These are phyloP conservation scores for Amanita exitialis DNA, from an alignment of 768 basidiomycete species.

Conservation along the genomic window DNA sequence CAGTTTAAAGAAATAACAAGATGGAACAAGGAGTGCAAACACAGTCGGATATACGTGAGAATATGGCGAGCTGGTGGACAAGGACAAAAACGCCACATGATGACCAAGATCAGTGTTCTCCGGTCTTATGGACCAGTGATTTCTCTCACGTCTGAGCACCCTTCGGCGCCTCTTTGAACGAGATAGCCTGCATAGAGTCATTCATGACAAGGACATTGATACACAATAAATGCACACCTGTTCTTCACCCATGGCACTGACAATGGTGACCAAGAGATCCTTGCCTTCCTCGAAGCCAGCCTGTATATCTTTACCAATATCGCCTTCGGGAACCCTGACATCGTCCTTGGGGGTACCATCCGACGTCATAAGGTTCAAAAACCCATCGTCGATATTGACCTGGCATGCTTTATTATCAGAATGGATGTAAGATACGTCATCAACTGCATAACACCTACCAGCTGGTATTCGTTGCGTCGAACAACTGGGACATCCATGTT, in stretches of 20 bases:
- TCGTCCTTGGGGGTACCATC: conserved; percentile 87
- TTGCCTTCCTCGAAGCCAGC: conserved; percentile 74
- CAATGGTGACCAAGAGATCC: conserved; percentile 79
- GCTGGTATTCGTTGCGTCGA: conserved; percentile 77
- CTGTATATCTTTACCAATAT: conserved; percentile 66
- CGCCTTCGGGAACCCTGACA: conserved; percentile 84
- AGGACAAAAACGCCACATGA: conserved; percentile 1
- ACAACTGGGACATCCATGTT: conserved; percentile 99
- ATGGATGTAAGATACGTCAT: conserved; percentile 3
- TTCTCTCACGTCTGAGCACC: conserved; percentile 19
- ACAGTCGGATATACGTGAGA: conserved; percentile 1
- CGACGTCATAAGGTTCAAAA: conserved; percentile 84
- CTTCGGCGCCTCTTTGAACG: conserved; percentile 85
- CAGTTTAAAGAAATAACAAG: background rate
- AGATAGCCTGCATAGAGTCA: conserved; percentile 47
- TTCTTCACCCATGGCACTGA: conserved; percentile 90
- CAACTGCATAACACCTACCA: conserved; percentile 39
- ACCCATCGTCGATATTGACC: conserved; percentile 90
- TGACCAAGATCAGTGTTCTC: background rate
- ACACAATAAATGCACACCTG: conserved; percentile 33
- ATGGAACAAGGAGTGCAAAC: conserved; percentile 1
- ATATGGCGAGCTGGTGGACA: background rate
- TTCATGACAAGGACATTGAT: conserved; percentile 1
- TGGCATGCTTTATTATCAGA: conserved; percentile 16
- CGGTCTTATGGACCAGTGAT: background rate